Evolutionary conservation across 2,329 filamentous ascomycete species (phyloP), one percentile per base, ranked within the genome.

Genomic region (Pezicula rhizophila): DNA sequence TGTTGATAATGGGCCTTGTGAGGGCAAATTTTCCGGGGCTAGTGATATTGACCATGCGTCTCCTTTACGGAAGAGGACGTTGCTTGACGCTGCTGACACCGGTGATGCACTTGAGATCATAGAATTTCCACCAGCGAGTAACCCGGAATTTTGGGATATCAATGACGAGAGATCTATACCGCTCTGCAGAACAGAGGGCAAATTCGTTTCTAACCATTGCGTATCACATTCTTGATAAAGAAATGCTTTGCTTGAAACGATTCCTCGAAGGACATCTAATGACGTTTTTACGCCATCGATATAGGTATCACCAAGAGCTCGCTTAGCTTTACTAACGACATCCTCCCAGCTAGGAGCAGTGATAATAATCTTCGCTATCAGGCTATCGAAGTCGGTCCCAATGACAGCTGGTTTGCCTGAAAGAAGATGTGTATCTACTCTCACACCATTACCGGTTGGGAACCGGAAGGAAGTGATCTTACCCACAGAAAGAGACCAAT

Each of bases 201-300:
- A 68, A 25, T 74, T 70, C 15, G 58, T 53, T 59, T 80, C 77
- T 1, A 84, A 67, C 81, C 80, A 82, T 55, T 73, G 72, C 0
- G 78, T 82, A 54, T 80, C 74, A 49, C 74, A 75, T 2, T 53
- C 52, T 8, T 76, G 73, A 0, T 61, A 51, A 1, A 67, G 47
- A 53, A 85, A 83, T 38, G 75, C 71, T 1, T 64, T 54, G 53
- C 77, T 74, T 0, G 65, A 64, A 4, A 80, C 64, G 14, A 84
- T 78, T 0, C 73, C 78, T 35, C 70, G 66, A 1, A 85, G 67
- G 1, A 82, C 62, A 43, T 70, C 65, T 14, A 83, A 54, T 50
- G 81, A 84, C 0, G 80, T 84, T 54, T 76, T 77, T 4, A 84
- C 68, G 1, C 80, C 81, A 0, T 58, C 61, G n/a, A 85, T 71